Base-by-base conservation (phyloP, 768 basidiomycete genomes). In the Punctularia strigosozonata region DNA sequence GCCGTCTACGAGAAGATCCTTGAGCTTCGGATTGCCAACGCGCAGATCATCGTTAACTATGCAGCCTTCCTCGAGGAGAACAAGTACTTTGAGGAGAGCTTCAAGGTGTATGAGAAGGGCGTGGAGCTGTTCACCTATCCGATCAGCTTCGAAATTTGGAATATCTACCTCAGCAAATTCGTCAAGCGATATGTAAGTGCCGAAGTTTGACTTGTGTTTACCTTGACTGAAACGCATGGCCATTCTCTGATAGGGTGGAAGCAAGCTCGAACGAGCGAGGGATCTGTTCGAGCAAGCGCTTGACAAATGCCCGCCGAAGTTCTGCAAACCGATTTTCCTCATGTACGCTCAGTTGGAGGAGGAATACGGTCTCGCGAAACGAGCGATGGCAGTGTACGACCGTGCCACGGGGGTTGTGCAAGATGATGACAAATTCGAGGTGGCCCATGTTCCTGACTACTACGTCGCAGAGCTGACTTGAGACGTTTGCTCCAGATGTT, bases 141-240 rank as follows among this genome's bases (percentile, higher is more conserved):
- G 0, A 79, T 98, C 44, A 92, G 90, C 3, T 98, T 97, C 58
- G 95, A 99, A 61, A 80, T 99, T 46, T 98, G 95, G 94, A 98
- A 99, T 57, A 95, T 95, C 38, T 99, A 98, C 58, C 63, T 99
- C 15, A 81, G 88, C 31, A 98, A 98, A 60, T 99, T 99, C 56
- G 75, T 92, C 43, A 91, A 89, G 60, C 85, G 95, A 61, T 97
- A 92, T 61, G 89, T 92, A 50, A 55, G 84, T 70, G 5, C 0
- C 23, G n/a, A n/a, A n/a, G n/a, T n/a, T 36, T 43, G 39, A 19
- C 25, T 25, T 28, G 28, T 40, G 8, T 20, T 38, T 4, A 4
- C 6, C n/a, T 17, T 6, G 7, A 28, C 19, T 25, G 13, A 6
- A 24, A 18, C 32, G 32, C 17, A 43, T 31, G 28, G 26, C 45